phyloP scores from a whole-genome alignment of 257 asterid genomes.

The Primulina eburnea region DNA sequence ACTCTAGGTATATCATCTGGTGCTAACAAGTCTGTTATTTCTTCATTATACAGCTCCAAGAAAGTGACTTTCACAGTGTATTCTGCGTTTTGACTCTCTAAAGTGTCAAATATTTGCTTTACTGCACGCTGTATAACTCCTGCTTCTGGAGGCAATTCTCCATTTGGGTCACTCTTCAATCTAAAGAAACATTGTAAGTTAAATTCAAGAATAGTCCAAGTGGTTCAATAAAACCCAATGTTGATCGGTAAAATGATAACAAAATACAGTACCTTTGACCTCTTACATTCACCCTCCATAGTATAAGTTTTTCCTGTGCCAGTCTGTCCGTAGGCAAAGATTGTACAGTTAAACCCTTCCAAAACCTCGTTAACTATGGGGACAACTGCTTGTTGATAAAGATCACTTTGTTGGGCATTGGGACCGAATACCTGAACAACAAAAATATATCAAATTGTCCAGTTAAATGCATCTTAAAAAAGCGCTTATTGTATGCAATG shows the following conservation, averaged over 20 bases:
- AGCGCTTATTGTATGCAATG: slow-evolving; percentile 50
- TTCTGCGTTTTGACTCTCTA: slow-evolving; percentile 82
- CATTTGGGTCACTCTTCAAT: slow-evolving; percentile 60
- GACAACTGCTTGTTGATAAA: slow-evolving; percentile 74
- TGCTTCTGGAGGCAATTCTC: slow-evolving; percentile 79
- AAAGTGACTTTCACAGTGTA: slow-evolving; percentile 87
- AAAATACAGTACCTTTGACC: slow-evolving; percentile 53
- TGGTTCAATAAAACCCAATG: not conserved
- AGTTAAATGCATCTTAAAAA: slow-evolving; percentile 69
- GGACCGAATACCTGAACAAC: slow-evolving; percentile 77
- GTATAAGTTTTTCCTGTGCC: slow-evolving; percentile 91
- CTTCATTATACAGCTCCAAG: slow-evolving; percentile 84
- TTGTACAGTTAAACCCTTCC: slow-evolving; percentile 89
- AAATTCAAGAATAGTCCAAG: not conserved
- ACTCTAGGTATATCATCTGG: slow-evolving; percentile 72
- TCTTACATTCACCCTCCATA: slow-evolving; percentile 90
- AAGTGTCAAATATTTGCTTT: slow-evolving; percentile 73
- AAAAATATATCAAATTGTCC: slow-evolving; percentile 23
- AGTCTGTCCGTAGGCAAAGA: slow-evolving; percentile 94
- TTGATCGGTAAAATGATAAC: not conserved
- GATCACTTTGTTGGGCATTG: slow-evolving; percentile 70
- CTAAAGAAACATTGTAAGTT: slow-evolving; percentile 1
- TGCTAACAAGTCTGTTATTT: slow-evolving; percentile 77
- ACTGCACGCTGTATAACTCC: slow-evolving; percentile 87
- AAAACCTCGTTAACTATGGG: slow-evolving; percentile 81